Evolutionary conservation across 2,329 filamentous ascomycete species (phyloP).

Genomic region (Alternaria brassicae): DNA sequence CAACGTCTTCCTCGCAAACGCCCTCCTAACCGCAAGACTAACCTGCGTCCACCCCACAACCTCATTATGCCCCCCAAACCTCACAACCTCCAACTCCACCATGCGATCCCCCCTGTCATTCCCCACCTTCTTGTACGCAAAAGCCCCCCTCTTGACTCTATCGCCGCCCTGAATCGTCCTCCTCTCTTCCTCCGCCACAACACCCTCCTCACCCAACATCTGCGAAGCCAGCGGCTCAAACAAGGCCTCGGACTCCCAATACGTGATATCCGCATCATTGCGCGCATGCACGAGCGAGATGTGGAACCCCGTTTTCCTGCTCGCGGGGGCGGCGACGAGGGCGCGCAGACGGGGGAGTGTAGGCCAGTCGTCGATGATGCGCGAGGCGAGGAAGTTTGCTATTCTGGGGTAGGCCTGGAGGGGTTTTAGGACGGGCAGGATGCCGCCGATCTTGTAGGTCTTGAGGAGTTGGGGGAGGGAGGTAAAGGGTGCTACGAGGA

Average conservation of each 20-base stretch:
- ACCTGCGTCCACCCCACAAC: conserved; percentile 72
- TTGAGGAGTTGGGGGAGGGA: conserved; percentile 75
- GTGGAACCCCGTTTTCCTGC: conserved; percentile 1
- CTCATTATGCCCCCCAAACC: conserved; percentile 67
- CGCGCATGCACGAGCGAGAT: conserved; percentile 78
- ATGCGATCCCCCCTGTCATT: conserved; percentile 35
- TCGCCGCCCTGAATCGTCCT: conserved; percentile 42
- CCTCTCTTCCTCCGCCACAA: conserved; percentile 33
- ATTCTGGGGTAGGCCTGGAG: conserved; percentile 71
- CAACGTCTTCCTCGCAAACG: conserved; percentile 62
- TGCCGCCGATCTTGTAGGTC: conserved; percentile 78
- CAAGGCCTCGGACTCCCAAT: conserved; percentile 63
- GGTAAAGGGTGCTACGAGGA: conserved; percentile 82
- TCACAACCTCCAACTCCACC: conserved; percentile 54
- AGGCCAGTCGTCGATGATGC: conserved; percentile 82
- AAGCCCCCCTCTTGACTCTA: conserved; percentile 45
- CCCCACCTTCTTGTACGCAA: conserved; percentile 46
- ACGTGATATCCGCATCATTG: conserved; percentile 84
- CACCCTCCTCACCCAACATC: conserved; percentile 42
- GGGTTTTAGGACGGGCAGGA: conserved; percentile 80
- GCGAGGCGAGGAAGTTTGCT: conserved; percentile 65
- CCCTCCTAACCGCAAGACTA: conserved; percentile 68
- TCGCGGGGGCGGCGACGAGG: conserved; percentile 36
- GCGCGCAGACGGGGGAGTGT: conserved; percentile 71
- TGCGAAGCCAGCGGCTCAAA: conserved; percentile 35